Percentiles rank a stretch among this genome's conserved stretches.
Evolutionary conservation across 2,329 filamentous ascomycete genomes (phyloP).

Genomic region (Ophiostoma novo-ulmi): DNA sequence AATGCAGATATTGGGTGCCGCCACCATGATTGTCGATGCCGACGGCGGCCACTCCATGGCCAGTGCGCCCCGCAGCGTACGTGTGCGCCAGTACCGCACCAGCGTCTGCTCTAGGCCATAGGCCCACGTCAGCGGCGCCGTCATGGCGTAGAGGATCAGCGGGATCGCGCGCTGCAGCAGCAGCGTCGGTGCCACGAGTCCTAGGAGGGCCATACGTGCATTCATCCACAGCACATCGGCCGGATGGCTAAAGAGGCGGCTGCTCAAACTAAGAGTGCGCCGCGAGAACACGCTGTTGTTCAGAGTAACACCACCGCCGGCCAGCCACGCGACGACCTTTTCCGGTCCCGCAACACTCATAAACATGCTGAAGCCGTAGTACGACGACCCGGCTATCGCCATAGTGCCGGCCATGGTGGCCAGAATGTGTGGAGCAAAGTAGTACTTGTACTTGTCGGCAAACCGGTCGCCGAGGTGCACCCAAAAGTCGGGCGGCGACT

Average conservation of each 20-base stretch:
- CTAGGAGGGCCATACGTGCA: slow-evolving; percentile 34
- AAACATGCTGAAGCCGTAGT: slow-evolving; percentile 50
- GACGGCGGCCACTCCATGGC: slow-evolving; percentile 47
- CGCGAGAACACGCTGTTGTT: background rate
- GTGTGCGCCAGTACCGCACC: slow-evolving; percentile 38
- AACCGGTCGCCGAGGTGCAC: slow-evolving; percentile 61
- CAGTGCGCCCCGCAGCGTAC: background rate
- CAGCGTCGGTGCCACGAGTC: slow-evolving; percentile 44
- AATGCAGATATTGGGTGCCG: slow-evolving; percentile 43
- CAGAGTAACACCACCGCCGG: slow-evolving; percentile 17
- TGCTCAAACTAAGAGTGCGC: background rate
- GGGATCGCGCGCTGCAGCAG: slow-evolving; percentile 43
- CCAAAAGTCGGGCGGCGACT: slow-evolving; percentile 62
- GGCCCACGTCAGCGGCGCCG: slow-evolving; percentile 41
- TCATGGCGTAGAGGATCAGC: slow-evolving; percentile 39
- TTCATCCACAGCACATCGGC: slow-evolving; percentile 28
- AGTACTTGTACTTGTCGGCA: slow-evolving; percentile 47
- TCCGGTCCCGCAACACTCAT: slow-evolving; percentile 49
- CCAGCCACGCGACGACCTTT: slow-evolving; percentile 41
- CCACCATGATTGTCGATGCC: slow-evolving; percentile 45
- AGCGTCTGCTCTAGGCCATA: slow-evolving; percentile 44
- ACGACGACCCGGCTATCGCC: slow-evolving; percentile 47
- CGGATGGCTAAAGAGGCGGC: slow-evolving; percentile 18
- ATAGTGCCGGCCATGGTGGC: slow-evolving; percentile 53
- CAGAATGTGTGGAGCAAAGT: slow-evolving; percentile 58